Conservation (phyloP, 257 asterid genomes). For the Osmanthus fragrans region DNA sequence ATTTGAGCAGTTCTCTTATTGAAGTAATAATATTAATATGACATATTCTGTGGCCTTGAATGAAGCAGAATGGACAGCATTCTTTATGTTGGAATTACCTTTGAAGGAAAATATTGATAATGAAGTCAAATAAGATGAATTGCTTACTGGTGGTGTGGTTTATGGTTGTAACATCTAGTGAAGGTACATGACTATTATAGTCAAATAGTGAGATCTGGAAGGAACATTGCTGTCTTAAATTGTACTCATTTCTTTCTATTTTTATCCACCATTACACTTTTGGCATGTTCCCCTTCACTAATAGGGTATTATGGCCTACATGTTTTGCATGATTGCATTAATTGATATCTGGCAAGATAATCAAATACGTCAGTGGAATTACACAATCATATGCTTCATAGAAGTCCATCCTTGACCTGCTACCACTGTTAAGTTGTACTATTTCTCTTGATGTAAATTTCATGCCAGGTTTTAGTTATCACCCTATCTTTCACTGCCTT, state of each 20-base stretch:
- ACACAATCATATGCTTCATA: neutral
- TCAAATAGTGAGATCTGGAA: constrained; percentile 21
- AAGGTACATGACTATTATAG: neutral
- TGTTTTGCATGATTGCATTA: constrained; percentile 3
- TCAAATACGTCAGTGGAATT: neutral
- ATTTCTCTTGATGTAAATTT: neutral
- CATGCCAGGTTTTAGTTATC: constrained; percentile 21
- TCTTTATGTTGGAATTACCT: neutral
- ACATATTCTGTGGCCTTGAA: constrained; percentile 17
- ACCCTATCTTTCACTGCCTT: constrained; percentile 26
- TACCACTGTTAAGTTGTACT: constrained; percentile 14
- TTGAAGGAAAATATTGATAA: neutral
- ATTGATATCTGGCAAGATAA: neutral
- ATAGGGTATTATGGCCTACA: neutral
- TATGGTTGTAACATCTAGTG: constrained; percentile 13
- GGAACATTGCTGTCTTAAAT: neutral
- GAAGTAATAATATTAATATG: neutral
- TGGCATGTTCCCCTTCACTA: neutral
- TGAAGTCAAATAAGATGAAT: constrained; percentile 11
- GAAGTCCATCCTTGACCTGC: constrained; percentile 21
- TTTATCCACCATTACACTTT: neutral
- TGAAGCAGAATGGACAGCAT: constrained; percentile 22
- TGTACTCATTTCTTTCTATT: neutral
- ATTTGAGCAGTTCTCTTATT: constrained; percentile 14
- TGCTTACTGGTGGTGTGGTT: constrained; percentile 11